Conservation (phyloP, 106 monocot genomes). For the Dactylorhiza incarnata region DNA sequence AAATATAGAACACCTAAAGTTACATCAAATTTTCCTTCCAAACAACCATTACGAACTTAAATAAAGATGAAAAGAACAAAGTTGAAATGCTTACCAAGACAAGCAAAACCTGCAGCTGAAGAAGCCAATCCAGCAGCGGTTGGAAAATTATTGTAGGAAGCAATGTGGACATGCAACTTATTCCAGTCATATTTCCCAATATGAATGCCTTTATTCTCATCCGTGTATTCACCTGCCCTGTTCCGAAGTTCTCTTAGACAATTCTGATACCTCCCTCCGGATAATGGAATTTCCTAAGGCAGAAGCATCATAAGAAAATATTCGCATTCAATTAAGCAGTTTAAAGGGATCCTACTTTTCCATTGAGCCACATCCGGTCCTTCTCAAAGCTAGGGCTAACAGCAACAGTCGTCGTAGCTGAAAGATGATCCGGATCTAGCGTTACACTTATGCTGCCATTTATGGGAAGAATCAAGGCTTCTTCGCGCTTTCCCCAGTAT, state of each 20-base stretch:
- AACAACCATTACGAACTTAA: neutral
- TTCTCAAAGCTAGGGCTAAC: slow-evolving; percentile 71
- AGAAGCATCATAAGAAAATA: neutral
- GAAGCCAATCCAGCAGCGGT: slow-evolving; percentile 94
- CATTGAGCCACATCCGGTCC: slow-evolving; percentile 97
- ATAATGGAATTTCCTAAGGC: slow-evolving; percentile 70
- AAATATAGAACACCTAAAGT: no score
- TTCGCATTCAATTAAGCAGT: neutral
- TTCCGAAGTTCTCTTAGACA: slow-evolving; percentile 79
- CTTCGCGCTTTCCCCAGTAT: slow-evolving; percentile 98
- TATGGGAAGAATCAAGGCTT: slow-evolving; percentile 80
- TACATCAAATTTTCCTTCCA: no score
- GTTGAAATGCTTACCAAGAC: slow-evolving; percentile 49
- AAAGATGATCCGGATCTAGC: slow-evolving; percentile 83
- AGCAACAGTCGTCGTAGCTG: slow-evolving; percentile 91
- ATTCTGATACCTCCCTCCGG: slow-evolving; percentile 78
- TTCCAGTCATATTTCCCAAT: slow-evolving; percentile 75
- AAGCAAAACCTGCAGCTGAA: slow-evolving; percentile 95
- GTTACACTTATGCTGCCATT: slow-evolving; percentile 96
- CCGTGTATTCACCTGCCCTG: slow-evolving; percentile 59
- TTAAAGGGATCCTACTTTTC: slow-evolving; percentile 38
- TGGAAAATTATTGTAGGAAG: slow-evolving; percentile 90
- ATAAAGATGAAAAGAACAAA: neutral
- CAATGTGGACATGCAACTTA: slow-evolving; percentile 76
- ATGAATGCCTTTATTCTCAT: slow-evolving; percentile 68